Percentiles rank a stretch among this genome's conserved stretches.
Conservation (phyloP, 2,329 filamentous ascomycete genomes). For the Microascus cirrosus region DNA sequence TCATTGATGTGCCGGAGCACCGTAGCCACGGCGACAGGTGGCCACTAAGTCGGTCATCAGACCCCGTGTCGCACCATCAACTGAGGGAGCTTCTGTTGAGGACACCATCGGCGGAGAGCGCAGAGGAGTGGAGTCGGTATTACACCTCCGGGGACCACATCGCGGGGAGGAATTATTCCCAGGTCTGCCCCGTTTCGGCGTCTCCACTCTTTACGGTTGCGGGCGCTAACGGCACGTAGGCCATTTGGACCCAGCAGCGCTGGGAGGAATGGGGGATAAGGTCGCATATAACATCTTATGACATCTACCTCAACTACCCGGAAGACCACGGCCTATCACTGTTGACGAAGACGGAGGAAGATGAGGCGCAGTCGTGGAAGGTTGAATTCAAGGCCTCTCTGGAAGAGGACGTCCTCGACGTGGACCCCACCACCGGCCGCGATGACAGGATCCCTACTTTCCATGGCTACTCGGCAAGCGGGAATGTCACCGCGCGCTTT, state of each 20-base stretch:
- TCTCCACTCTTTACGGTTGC: neutral
- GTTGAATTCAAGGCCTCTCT: conserved; percentile 70
- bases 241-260: conserved; percentile 61
- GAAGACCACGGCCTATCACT: conserved; percentile 58
- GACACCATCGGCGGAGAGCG: conserved; percentile 44
- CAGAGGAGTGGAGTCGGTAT: conserved; percentile 64
- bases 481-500: conserved; percentile 79
- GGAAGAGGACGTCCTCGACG: conserved; percentile 72
- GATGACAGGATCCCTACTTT: conserved; percentile 73
- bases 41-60: conserved; percentile 9
- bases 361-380: conserved; percentile 32
- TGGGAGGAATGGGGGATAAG: conserved; percentile 63
- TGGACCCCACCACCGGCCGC: conserved; percentile 69
- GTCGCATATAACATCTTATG: conserved; percentile 56
- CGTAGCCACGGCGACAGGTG: conserved; percentile 15
- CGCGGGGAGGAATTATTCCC: conserved; percentile 66
- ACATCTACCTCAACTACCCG: conserved; percentile 71
- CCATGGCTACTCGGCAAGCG: conserved; percentile 86
- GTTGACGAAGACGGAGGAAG: conserved; percentile 24
- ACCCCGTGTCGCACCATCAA: conserved; percentile 27
- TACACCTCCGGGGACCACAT: conserved; percentile 69
- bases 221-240: conserved; percentile 25
- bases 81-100: conserved; percentile 46
- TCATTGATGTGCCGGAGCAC: conserved; percentile 26
- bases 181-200: conserved; percentile 26